Percentiles rank a stretch among this genome's conserved stretches.
Conservation (phyloP, 441 rosid genomes). For the Theobroma grandiflorum region DNA sequence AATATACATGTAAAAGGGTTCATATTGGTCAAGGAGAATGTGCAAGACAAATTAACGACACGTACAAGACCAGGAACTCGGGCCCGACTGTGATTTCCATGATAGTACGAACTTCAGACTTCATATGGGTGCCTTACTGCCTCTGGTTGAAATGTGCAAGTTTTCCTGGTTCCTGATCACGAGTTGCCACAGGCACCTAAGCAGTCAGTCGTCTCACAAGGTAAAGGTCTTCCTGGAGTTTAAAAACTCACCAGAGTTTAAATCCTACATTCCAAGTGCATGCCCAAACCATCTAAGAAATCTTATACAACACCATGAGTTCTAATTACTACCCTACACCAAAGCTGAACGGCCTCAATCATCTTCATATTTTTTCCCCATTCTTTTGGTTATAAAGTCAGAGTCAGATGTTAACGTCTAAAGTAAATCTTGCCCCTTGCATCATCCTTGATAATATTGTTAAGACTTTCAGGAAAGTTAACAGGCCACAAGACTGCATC, state of each 20-base stretch:
- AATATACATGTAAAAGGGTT: no score
- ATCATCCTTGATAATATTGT: conserved; percentile 35
- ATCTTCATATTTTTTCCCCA: background rate
- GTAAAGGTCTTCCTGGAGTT: background rate
- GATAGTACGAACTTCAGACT: background rate
- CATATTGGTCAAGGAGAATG: background rate
- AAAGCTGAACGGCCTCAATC: background rate
- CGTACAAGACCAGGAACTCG: background rate
- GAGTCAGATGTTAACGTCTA: conserved; percentile 22
- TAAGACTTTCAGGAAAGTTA: conserved; percentile 34
- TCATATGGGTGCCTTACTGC: background rate
- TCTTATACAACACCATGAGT: background rate
- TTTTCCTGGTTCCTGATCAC: background rate
- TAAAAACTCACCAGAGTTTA: background rate
- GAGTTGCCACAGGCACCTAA: background rate
- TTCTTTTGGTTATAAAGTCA: background rate
- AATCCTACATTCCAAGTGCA: background rate
- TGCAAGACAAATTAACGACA: background rate
- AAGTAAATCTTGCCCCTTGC: conserved; percentile 34
- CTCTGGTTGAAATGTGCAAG: background rate
- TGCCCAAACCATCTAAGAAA: background rate
- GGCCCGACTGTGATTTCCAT: background rate
- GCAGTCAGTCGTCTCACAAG: background rate
- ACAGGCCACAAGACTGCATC: conserved; percentile 44
- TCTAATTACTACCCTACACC: background rate